phyloP scores from a whole-genome alignment of 768 basidiomycete genomes.

The Punctularia strigosozonata region DNA sequence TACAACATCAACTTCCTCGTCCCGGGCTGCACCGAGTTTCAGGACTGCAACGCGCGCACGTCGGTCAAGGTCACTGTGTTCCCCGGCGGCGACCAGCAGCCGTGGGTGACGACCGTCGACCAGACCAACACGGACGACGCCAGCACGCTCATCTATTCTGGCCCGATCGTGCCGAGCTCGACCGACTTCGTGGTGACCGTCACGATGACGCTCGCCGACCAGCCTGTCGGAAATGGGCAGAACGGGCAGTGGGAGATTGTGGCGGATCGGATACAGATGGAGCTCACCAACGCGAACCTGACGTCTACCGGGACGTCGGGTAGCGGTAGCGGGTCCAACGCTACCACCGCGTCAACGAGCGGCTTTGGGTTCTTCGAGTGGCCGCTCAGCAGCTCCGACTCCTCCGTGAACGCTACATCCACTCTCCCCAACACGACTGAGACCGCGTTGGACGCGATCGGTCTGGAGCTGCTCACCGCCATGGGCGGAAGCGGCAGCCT shows the following conservation, averaged over 20 bases:
- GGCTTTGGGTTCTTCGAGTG: slow-evolving; percentile 74
- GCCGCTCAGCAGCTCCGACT: slow-evolving; percentile 36
- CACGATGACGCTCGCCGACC: slow-evolving; percentile 57
- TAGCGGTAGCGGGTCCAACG: slow-evolving; percentile 20
- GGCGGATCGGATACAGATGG: slow-evolving; percentile 76
- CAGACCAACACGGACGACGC: slow-evolving; percentile 61
- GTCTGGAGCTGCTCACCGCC: slow-evolving; percentile 47
- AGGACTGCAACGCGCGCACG: slow-evolving; percentile 73
- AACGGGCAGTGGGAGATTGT: slow-evolving; percentile 70
- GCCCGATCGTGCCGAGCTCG: slow-evolving; percentile 69
- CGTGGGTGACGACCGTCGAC: slow-evolving; percentile 58
- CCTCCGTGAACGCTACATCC: slow-evolving; percentile 44
- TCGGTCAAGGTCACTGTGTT: slow-evolving; percentile 75
- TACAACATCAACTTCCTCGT: slow-evolving; percentile 80
- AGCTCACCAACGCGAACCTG: slow-evolving; percentile 50
- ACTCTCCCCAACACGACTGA: slow-evolving; percentile 55
- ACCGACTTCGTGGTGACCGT: slow-evolving; percentile 64
- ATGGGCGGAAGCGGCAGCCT: slow-evolving; percentile 36
- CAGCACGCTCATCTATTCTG: slow-evolving; percentile 60
- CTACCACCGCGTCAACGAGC: slow-evolving; percentile 18
- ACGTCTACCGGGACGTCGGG: slow-evolving; percentile 16
- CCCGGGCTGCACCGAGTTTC: slow-evolving; percentile 75
- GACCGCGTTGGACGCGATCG: slow-evolving; percentile 54
- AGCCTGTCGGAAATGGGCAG: slow-evolving; percentile 50
- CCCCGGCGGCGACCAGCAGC: slow-evolving; percentile 54